phyloP scores from a whole-genome alignment of 163 green algal genomes.

The Prototheca wickerhamii region DNA sequence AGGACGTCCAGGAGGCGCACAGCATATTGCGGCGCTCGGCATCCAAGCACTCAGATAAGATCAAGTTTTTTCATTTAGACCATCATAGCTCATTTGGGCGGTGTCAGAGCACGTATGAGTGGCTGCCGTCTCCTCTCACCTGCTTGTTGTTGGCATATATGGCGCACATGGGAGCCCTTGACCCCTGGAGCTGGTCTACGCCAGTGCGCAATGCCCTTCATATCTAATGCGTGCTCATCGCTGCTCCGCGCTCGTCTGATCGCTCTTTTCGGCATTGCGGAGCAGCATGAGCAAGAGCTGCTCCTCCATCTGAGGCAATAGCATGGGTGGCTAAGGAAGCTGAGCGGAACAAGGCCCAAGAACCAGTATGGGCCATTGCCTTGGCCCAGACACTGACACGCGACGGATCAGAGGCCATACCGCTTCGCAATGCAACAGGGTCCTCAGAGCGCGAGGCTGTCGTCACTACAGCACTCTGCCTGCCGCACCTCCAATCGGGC shows the following conservation, averaged over 20 bases:
- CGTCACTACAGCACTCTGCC: not conserved
- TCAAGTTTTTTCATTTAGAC: not conserved
- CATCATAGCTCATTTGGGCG: not conserved
- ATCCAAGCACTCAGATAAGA: slow-evolving; percentile 3
- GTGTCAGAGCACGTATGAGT: not conserved
- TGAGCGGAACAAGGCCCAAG: not conserved
- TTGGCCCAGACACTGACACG: not conserved
- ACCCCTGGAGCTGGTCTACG: not conserved
- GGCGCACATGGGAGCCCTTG: not conserved
- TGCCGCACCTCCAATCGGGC: not conserved
- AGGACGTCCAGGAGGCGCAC: not conserved
- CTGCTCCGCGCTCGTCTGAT: not conserved
- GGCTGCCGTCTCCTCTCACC: too few relatives aligned
- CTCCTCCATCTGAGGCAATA: not conserved
- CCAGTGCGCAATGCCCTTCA: not conserved
- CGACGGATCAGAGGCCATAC: not conserved
- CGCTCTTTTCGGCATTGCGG: not conserved
- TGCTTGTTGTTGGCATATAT: not conserved
- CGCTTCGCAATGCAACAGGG: not conserved
- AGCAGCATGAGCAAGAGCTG: not conserved
- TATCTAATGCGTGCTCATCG: not conserved
- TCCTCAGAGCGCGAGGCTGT: not conserved
- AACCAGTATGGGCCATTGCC: not conserved
- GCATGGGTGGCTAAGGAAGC: not conserved
- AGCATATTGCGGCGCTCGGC: not conserved